Base-by-base conservation (phyloP, 352 stramenopile species). In the Globisporangium paroecandrum region DNA sequence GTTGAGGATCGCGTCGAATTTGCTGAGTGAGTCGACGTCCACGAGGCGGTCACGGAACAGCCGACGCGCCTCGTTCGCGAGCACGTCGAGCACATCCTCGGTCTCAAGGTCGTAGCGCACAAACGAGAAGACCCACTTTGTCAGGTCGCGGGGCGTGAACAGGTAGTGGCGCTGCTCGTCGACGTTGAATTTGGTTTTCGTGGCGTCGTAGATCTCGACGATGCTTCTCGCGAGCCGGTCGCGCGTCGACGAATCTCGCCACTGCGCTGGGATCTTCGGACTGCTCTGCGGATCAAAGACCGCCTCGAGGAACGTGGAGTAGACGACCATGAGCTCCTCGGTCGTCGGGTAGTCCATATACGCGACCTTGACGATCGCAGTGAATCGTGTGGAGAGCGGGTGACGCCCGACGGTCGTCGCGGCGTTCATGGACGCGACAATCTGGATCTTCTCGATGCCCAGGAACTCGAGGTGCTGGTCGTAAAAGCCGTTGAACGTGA, bases 401-500 rank as follows among this genome's bases (percentile, higher is more conserved):
- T 98, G 93, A 0, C 95, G 83, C 0, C 96, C 96, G 0, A 98
- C 89, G 0, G 94, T 98, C 1, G 92, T 98, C 0, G 90, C 82
- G 1, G 94, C 90, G 69, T 98, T 98, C 83, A 99, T 98, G 8
- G 86, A 97, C 4, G 90, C 91, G 20, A 98, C 94, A 41, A 99
- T 97, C 53, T 98, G 91, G 41, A 98, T 89, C 41, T 92, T 91
- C 60, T 99, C 93, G 12, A 99, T 77, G 20, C 89, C 83, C 24
- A 99, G 74, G 67, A 99, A 99, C 77, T 99, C 94, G 24, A 98
- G 73, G 51, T 95, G 81, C 22, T 93, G 87, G 66, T 99, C 91
- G 77, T 98, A 99, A 68, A 99, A 99, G n/a, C 96, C 96, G 25
- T 94, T 87, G 69, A 98, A 98, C 0, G 95, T 98, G 63, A 98